Base-by-base conservation (phyloP, 176 grass and related monocot species). In the Cenchrus americanus region DNA sequence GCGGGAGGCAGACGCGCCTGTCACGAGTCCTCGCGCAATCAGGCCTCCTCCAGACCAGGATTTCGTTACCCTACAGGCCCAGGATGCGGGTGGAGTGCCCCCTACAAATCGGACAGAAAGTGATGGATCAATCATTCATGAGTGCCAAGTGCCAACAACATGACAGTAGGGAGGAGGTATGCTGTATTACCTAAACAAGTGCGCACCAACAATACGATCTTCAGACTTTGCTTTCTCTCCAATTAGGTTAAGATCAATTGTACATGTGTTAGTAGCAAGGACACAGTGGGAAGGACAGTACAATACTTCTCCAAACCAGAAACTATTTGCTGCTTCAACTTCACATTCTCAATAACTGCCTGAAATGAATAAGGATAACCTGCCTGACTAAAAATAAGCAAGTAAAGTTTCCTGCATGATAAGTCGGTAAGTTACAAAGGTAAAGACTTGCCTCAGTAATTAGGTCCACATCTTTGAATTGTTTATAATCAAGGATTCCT, bases 301-400 rank as follows among this genome's bases (percentile, higher is more conserved):
- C 34, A 37, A 43, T 87, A 92, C 83, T 92, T 92, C 88, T 95
- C 91, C 23, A 98, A 84, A 46, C 95, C 96, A 7, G 80, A 13
- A 87, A 95, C 93, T 90, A 95, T 92, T 88, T 95, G 93, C 76
- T 95, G 93, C 87, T 98, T 98, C 78, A 95, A 88, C 8, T 86
- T 88, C 51, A 95, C 87, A 79, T 98, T 94, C 75, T 98, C 96
- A 62, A 92, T 91, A 75, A 90, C 96, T 2, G 91, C 89, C 96
- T 95, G 86, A 67, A 65, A 30, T 22, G 18, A 87, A 71, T 24
- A 80, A 82, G 22, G 11, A 77, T 68, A 73, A 67, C 14, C 34
- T 18, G 17, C 17, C 12, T 14, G 30, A 75, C 62, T 46, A 82
- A 79, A 46, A 69, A 37, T 44, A 43, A 69, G 27, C 10, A 74